Conservation (phyloP, 176 grass and related monocot genomes). For the Oryza punctata region DNA sequence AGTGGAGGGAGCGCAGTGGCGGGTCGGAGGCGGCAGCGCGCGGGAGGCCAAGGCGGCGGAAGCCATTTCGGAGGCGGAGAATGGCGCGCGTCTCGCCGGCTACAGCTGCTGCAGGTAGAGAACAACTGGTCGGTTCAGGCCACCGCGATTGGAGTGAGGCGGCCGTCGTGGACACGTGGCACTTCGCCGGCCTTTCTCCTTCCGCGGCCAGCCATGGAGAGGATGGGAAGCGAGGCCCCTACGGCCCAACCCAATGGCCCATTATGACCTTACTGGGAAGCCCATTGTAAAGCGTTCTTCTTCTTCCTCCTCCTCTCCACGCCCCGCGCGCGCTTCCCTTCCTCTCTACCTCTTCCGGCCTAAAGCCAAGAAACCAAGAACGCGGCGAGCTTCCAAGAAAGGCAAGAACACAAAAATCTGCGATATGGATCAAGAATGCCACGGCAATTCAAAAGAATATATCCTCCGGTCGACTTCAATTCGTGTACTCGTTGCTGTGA, state of each 20-base stretch:
- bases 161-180: slow-evolving; percentile 33
- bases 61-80: slow-evolving; percentile 22
- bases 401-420: too few species aligned
- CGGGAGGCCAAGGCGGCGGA: slow-evolving; percentile 39
- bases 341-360: too few species aligned
- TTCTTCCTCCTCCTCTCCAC: too few species aligned
- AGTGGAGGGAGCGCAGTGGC: background rate
- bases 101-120: background rate
- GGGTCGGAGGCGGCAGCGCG: slow-evolving; percentile 25
- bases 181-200: slow-evolving; percentile 16
- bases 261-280: too few species aligned
- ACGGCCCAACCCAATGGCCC: background rate
- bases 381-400: too few species aligned
- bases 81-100: slow-evolving; percentile 1
- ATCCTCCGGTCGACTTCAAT: background rate
- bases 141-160: slow-evolving; percentile 6
- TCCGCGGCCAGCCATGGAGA: background rate
- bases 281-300: too few species aligned
- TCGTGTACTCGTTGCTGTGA: too few species aligned
- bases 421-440: too few species aligned
- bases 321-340: too few species aligned
- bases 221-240: too few species aligned
- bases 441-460: background rate
- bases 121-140: background rate
- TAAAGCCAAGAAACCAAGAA: too few species aligned